Evolutionary conservation across 257 asterid genomes (phyloP).

Genomic region (Solanum verrucosum): DNA sequence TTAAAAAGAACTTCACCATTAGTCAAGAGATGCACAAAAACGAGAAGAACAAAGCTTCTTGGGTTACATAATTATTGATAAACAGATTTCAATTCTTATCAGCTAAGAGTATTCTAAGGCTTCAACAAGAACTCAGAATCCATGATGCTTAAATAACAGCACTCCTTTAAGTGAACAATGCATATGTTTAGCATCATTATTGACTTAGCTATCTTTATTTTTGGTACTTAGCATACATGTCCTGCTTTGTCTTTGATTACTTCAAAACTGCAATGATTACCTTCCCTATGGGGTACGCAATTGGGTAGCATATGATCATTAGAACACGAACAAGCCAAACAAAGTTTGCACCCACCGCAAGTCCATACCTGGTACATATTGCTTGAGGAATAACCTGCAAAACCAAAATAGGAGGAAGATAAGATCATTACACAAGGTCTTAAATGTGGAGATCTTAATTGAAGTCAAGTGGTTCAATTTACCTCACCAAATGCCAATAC

Average conservation of each 20-base stretch:
- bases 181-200: not conserved
- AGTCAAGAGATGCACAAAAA: not conserved
- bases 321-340: slow-evolving; percentile 82
- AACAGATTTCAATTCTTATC: not conserved
- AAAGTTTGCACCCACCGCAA: slow-evolving; percentile 87
- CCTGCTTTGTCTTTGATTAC: not conserved
- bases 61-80: not conserved
- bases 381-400: slow-evolving; percentile 98
- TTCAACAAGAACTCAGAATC: not conserved
- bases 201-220: not conserved
- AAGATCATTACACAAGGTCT: not conserved
- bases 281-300: slow-evolving; percentile 93
- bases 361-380: slow-evolving; percentile 95
- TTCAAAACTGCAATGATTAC: slow-evolving; percentile 20
- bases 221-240: not conserved
- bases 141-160: not conserved
- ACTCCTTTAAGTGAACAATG: not conserved
- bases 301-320: slow-evolving; percentile 74
- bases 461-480: slow-evolving; percentile 2
- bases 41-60: not conserved
- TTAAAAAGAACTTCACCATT: not conserved
- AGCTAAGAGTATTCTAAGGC: not conserved
- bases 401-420: not conserved
- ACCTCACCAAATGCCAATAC: slow-evolving; percentile 96
- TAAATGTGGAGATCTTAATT: not conserved